Evolutionary conservation across 73 alveolate genomes (phyloP).

Genomic region (Paramecium primaurelia): DNA sequence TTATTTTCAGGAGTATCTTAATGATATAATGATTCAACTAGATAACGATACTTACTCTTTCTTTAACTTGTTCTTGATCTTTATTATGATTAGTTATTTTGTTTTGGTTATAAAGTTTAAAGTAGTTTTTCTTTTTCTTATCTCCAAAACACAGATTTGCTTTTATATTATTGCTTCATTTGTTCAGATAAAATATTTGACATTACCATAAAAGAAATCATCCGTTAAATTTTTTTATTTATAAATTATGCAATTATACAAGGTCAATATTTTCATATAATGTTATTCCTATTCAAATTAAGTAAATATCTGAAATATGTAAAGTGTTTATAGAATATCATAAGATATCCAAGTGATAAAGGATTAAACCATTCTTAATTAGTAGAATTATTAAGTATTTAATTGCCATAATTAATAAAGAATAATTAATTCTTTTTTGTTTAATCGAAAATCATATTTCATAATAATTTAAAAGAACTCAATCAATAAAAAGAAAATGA

Average conservation of each 20-base stretch:
- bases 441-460: neutral
- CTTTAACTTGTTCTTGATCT: constrained; percentile 1
- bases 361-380: neutral
- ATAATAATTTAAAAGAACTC: too few species aligned
- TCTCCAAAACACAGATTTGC: constrained; percentile 31
- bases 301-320: neutral
- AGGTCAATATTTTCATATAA: neutral
- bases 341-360: too few species aligned
- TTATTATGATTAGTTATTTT: neutral
- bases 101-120: neutral
- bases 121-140: constrained; percentile 13
- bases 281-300: neutral
- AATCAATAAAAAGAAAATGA: too few species aligned
- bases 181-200: constrained; percentile 34
- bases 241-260: neutral
- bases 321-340: neutral
- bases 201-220: neutral
- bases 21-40: neutral
- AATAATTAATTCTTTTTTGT: neutral
- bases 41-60: neutral
- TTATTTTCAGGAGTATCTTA: neutral
- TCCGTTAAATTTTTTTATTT: neutral
- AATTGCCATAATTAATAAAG: neutral
- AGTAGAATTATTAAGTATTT: neutral
- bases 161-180: neutral